These are phyloP conservation scores for Blumeriella jaapii DNA, from an alignment of 2,329 filamentous ascomycete genomes.

Conservation along the genomic window DNA sequence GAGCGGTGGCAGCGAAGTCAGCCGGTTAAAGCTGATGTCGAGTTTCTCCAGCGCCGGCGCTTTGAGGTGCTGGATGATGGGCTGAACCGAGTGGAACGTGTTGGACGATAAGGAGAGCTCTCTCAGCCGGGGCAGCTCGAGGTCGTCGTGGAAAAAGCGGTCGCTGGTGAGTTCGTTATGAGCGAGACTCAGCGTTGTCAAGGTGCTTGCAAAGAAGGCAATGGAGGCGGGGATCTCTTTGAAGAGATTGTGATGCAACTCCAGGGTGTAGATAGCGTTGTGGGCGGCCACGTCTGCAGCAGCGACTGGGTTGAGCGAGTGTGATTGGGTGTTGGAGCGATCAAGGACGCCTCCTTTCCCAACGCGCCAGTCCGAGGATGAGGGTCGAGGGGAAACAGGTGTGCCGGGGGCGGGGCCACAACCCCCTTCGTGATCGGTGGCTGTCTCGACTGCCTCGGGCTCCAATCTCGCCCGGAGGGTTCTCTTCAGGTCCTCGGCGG, in stretches of 20 bases:
- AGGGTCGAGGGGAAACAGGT: slow-evolving; percentile 17
- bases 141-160: slow-evolving; percentile 50
- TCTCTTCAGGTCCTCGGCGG: slow-evolving; percentile 70
- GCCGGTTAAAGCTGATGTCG: slow-evolving; percentile 73
- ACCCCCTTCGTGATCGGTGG: slow-evolving; percentile 28
- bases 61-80: slow-evolving; percentile 53
- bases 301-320: slow-evolving; percentile 45
- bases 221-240: slow-evolving; percentile 57
- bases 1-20: slow-evolving; percentile 57
- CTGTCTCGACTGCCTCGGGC: slow-evolving; percentile 30
- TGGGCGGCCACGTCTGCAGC: slow-evolving; percentile 43
- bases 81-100: slow-evolving; percentile 57
- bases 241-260: slow-evolving; percentile 69
- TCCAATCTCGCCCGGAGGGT: slow-evolving; percentile 56
- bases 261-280: slow-evolving; percentile 44
- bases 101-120: slow-evolving; percentile 69
- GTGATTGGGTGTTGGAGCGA: slow-evolving; percentile 53
- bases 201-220: slow-evolving; percentile 55
- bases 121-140: slow-evolving; percentile 62
- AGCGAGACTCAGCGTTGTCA: slow-evolving; percentile 63
- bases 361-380: slow-evolving; percentile 24
- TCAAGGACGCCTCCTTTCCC: slow-evolving; percentile 46
- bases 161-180: slow-evolving; percentile 60
- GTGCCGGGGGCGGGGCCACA: slow-evolving; percentile 20
- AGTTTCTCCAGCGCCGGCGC: slow-evolving; percentile 67